Evolutionary conservation across 73 alveolate genomes (phyloP).

Genomic region (Urostyla sp.): DNA sequence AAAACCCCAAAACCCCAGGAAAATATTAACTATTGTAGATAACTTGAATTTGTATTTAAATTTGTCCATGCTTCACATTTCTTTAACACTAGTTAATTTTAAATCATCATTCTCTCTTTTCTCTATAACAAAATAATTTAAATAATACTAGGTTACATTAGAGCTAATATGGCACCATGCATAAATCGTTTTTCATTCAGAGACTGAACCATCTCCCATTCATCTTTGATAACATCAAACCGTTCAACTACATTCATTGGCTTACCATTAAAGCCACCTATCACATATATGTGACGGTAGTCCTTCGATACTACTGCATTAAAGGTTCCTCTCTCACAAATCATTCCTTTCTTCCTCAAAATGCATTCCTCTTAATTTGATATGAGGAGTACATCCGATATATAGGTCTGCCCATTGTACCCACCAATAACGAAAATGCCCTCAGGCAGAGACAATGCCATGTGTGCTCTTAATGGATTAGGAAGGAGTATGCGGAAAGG

Average conservation of each 20-base stretch:
- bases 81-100: not conserved
- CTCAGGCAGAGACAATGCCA: constrained; percentile 91
- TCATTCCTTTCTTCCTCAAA: constrained; percentile 74
- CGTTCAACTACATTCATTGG: constrained; percentile 86
- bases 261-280: constrained; percentile 92
- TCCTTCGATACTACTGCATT: constrained; percentile 77
- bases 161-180: constrained; percentile 67
- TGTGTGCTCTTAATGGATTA: constrained; percentile 85
- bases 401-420: constrained; percentile 84
- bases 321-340: constrained; percentile 82
- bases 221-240: constrained; percentile 76
- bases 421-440: constrained; percentile 95
- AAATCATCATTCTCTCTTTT: not conserved
- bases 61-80: not conserved
- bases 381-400: constrained; percentile 68
- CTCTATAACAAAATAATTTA: not conserved
- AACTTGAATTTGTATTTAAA: too few species aligned
- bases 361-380: not conserved
- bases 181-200: constrained; percentile 81
- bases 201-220: constrained; percentile 78
- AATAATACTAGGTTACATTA: not conserved
- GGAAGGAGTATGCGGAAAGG: constrained; percentile 72
- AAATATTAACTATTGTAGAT: too few species aligned
- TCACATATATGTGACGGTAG: constrained; percentile 84
- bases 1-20: too few species aligned